A percentile compares a stretch with the other conserved stretches of the same genome.
phyloP scores from a whole-genome alignment of 768 basidiomycete genomes.

The Lyophyllum decastes region DNA sequence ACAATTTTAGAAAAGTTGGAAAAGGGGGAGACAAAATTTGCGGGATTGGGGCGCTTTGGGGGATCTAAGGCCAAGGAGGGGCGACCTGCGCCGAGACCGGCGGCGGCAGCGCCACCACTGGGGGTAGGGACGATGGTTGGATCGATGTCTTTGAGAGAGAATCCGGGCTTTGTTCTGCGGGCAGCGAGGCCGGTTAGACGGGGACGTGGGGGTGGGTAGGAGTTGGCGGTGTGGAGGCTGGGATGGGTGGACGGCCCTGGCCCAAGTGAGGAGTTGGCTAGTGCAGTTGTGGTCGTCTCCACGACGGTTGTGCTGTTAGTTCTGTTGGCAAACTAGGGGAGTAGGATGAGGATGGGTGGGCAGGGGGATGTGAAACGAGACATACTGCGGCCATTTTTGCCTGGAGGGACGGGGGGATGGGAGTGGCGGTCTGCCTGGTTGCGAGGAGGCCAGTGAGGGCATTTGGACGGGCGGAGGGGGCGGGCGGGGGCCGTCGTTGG shows the following conservation, averaged over 20 bases:
- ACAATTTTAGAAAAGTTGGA: conserved; percentile 93
- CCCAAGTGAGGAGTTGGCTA: conserved; percentile 1
- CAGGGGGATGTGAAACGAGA: not conserved
- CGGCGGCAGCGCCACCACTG: conserved; percentile 58
- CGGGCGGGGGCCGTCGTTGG: conserved; percentile 22
- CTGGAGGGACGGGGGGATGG: conserved; percentile 87
- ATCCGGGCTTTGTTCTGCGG: conserved; percentile 52
- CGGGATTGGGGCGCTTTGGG: conserved; percentile 34
- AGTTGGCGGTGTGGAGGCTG: conserved; percentile 23
- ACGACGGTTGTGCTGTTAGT: conserved; percentile 34
- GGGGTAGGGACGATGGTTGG: conserved; percentile 39
- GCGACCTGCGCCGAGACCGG: conserved; percentile 72
- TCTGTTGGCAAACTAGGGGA: conserved; percentile 27
- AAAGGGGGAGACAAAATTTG: conserved; percentile 75
- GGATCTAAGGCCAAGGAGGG: conserved; percentile 47
- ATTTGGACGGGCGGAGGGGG: conserved; percentile 20
- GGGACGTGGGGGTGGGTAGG: conserved; percentile 15
- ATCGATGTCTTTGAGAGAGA: conserved; percentile 68
- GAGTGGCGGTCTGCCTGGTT: conserved; percentile 47
- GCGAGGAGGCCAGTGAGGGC: conserved; percentile 46
- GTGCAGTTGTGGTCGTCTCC: conserved; percentile 32
- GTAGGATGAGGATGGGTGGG: conserved; percentile 4
- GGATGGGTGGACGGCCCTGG: conserved; percentile 13
- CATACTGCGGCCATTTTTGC: conserved; percentile 91
- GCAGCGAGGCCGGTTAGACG: conserved; percentile 36